Conservation (phyloP, 1,284 basidiomycete species). For the Agaricales sp. region DNA sequence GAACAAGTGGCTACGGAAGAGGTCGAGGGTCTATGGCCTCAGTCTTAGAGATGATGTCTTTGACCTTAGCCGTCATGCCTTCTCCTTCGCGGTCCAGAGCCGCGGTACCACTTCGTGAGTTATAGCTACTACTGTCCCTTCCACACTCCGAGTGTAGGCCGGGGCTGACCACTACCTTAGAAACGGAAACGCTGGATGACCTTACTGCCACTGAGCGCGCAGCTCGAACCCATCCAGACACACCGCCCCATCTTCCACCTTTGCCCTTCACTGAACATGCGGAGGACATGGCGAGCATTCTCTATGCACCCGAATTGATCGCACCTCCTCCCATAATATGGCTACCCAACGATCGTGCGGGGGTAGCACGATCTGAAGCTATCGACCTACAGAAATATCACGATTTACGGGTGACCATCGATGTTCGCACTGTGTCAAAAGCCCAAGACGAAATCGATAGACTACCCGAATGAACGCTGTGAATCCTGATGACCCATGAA, state of each 20-base stretch:
- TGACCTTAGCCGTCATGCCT: conserved; percentile 63
- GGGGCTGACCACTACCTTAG: too few species aligned
- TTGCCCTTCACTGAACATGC: conserved; percentile 63
- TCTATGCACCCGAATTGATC: conserved; percentile 74
- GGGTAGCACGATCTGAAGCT: conserved; percentile 62
- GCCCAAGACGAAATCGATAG: neutral
- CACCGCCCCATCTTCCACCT: conserved; percentile 62
- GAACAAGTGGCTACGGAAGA: conserved; percentile 12
- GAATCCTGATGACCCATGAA: neutral
- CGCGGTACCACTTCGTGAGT: conserved; percentile 58
- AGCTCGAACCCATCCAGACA: conserved; percentile 67
- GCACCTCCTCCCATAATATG: conserved; percentile 70
- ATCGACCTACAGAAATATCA: conserved; percentile 64
- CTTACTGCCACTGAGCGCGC: conserved; percentile 67
- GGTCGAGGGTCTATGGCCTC: conserved; percentile 62
- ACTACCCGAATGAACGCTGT: neutral
- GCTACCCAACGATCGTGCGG: conserved; percentile 66
- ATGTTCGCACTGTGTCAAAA: conserved; percentile 25
- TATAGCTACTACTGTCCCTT: too few species aligned
- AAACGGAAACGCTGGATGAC: conserved; percentile 70
- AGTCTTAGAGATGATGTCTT: conserved; percentile 72
- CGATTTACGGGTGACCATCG: conserved; percentile 50
- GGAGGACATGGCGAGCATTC: conserved; percentile 62
- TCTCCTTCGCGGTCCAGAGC: conserved; percentile 43
- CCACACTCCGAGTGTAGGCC: too few species aligned